phyloP scores from a whole-genome alignment of 2,329 filamentous ascomycete species.

The Xylariaceae sp. region DNA sequence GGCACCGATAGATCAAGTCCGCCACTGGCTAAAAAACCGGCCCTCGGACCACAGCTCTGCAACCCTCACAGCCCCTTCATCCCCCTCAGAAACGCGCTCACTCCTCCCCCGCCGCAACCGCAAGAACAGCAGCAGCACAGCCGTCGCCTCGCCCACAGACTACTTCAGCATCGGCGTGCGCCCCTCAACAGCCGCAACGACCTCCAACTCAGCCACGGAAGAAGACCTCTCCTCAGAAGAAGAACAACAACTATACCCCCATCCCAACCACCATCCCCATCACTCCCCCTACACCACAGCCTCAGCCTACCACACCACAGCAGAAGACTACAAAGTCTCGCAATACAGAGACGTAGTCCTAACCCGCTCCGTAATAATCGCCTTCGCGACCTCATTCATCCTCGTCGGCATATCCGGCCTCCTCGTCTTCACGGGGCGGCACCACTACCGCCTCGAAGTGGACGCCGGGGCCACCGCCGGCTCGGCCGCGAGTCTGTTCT shows the following conservation, averaged over 20 bases:
- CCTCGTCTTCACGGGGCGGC: slow-evolving; percentile 64
- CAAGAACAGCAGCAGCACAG: not conserved
- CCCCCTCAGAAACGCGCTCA: slow-evolving; percentile 24
- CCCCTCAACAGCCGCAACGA: slow-evolving; percentile 2
- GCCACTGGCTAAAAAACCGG: slow-evolving; percentile 42
- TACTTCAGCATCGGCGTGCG: slow-evolving; percentile 26
- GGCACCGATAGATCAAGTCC: slow-evolving; percentile 48
- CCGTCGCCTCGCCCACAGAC: slow-evolving; percentile 15
- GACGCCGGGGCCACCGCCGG: slow-evolving; percentile 69
- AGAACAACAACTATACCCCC: not conserved
- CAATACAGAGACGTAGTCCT: slow-evolving; percentile 54
- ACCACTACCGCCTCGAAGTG: slow-evolving; percentile 65
- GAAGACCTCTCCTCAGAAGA: slow-evolving; percentile 30
- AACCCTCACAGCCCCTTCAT: not conserved
- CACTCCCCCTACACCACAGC: not conserved
- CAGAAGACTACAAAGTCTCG: slow-evolving; percentile 47
- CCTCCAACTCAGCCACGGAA: slow-evolving; percentile 30
- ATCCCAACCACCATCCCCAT: not conserved
- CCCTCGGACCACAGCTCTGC: slow-evolving; percentile 2
- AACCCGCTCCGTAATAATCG: slow-evolving; percentile 48
- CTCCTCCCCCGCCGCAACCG: slow-evolving; percentile 19
- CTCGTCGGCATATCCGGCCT: slow-evolving; percentile 62
- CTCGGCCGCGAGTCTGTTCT: slow-evolving; percentile 62
- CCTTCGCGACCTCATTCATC: slow-evolving; percentile 56
- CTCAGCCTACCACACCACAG: slow-evolving; percentile 48